Percentiles rank a stretch among this genome's conserved stretches.
phyloP scores from a whole-genome alignment of 2,329 filamentous ascomycete genomes.

The Xylariaceae sp. region DNA sequence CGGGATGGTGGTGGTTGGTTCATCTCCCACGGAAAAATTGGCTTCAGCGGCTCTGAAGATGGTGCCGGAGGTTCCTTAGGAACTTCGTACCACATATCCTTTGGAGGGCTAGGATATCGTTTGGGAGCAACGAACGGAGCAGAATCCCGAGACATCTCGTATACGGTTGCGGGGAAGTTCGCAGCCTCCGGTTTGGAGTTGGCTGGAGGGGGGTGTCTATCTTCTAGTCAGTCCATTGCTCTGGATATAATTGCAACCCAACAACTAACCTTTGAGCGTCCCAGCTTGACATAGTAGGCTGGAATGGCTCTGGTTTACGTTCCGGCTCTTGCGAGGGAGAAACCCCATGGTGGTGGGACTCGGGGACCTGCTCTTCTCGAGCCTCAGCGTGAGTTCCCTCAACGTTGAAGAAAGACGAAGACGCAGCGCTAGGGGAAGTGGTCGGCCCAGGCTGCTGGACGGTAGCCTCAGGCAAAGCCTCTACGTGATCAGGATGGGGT shows the following conservation, averaged over 20 bases:
- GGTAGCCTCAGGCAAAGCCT: conserved; percentile 28
- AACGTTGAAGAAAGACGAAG: conserved; percentile 41
- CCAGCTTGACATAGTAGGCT: conserved; percentile 45
- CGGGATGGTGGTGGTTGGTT: conserved; percentile 65
- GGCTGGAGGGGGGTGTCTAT: conserved; percentile 63
- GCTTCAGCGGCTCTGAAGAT: conserved; percentile 57
- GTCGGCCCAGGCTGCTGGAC: conserved; percentile 26
- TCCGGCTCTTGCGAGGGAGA: conserved; percentile 42
- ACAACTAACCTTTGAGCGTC: conserved; percentile 56
- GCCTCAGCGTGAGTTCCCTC: conserved; percentile 54
- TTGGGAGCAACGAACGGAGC: conserved; percentile 76
- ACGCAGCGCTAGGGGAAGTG: conserved; percentile 25
- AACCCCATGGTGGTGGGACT: conserved; percentile 30
- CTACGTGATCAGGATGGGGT: conserved; percentile 9
- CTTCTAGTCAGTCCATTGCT: conserved; percentile 17
- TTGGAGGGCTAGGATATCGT: conserved; percentile 80
- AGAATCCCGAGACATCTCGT: conserved; percentile 79
- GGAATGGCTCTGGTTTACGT: conserved; percentile 40
- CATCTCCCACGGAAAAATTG: conserved; percentile 91
- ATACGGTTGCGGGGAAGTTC: conserved; percentile 78
- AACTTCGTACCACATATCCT: conserved; percentile 85
- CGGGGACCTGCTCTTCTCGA: conserved; percentile 44
- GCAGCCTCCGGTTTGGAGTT: conserved; percentile 81
- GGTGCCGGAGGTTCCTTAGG: conserved; percentile 64
- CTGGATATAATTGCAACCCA: neutral